Base-by-base conservation (phyloP, 2,329 filamentous ascomycete genomes). In the Fusarium virguliforme region DNA sequence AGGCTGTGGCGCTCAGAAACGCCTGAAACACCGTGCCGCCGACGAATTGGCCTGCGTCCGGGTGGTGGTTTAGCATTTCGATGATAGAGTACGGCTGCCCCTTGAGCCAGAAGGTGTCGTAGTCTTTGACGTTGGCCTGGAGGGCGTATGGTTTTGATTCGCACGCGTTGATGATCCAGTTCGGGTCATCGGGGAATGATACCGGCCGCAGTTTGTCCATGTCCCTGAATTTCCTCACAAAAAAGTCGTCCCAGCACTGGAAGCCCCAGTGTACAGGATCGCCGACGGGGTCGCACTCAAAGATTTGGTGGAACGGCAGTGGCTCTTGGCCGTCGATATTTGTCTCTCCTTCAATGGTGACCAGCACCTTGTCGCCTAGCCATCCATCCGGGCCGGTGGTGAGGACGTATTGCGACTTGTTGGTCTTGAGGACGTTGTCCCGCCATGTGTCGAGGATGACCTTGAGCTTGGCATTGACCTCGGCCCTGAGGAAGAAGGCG, bases 71-170 rank as follows among this genome's bases (percentile, higher is more conserved):
- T 2, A 92, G 81, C 87, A 91, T 91, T 71, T 90, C 86, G 1
- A 77, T 68, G 3, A 91, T 76, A 0, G 88, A 90, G 78, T 92
- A 92, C 0, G 88, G 87, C 75, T 91, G 88, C 0, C 83, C 84
- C 72, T 92, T 93, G 65, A 91, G 83, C 89, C 89, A 92, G 81
- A 92, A 92, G 2, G 78, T 78, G 70, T 90, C 88, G n/a, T 84
- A 83, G 0, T 84, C 78, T 28, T 85, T 81, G 50, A 88, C 85
- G 22, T 86, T 71, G 6, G 77, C 77, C 1, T 79, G 80, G 0
- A 89, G 71, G n/a, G 83, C 81, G 71, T 85, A 88, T 0, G 87
- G 84, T 26, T 83, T 84, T 6, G 87, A 89, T 73, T 92, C 90
- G 79, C 68, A 71, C 0, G 68, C 43, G 1, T 67, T 70, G 13